Evolutionary conservation across 2,329 filamentous ascomycete genomes (phyloP), one percentile per base, ranked within the genome.

Genomic region (Diaporthe capsici): DNA sequence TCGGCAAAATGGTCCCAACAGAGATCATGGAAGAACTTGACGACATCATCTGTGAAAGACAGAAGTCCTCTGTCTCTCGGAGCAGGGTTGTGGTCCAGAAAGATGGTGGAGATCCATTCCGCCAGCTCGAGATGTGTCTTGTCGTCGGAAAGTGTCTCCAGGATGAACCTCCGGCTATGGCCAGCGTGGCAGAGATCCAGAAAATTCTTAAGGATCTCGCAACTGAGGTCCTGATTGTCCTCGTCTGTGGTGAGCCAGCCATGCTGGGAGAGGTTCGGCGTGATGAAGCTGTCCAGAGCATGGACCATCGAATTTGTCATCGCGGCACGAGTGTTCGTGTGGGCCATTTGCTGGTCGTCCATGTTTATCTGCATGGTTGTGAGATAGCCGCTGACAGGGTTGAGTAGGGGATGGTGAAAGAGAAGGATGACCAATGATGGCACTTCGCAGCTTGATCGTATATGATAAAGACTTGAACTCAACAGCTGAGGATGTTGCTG

Each of bases 321-420:
- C 22, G 15, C 0, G 0, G 3, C 22, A 22, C 15, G 20, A 8
- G 22, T n/a, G 5, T 2, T 49, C 6, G 1, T 49, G 0, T 9
- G 13, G 47, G 5, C 4, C 3, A 9, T 2, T 49, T 10, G 47
- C 47, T 49, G 47, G 47, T n/a, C 2, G 47, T n/a, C 8, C 47
- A 49, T 49, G 8, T n/a, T n/a, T 2, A 20, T n/a, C 6, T 8
- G 5, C 20, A n/a, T 49, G 8, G 47, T 49, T 0, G 20, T n/a
- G 8, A 5, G 22, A 10, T 6, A 49, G 20, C 2, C 5, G 7
- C 20, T 20, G 20, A 9, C 10, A 17, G 1, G 42, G 13, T 1
- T 6, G 2, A 15, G 3, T 34, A 5, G 31, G 31, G 7, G 7
- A 9, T 5, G 15, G 20, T 9, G 7, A 22, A 4, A 49, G 15